phyloP scores from a whole-genome alignment of 1,284 basidiomycete genomes.

The Cystobasidium pallidum region DNA sequence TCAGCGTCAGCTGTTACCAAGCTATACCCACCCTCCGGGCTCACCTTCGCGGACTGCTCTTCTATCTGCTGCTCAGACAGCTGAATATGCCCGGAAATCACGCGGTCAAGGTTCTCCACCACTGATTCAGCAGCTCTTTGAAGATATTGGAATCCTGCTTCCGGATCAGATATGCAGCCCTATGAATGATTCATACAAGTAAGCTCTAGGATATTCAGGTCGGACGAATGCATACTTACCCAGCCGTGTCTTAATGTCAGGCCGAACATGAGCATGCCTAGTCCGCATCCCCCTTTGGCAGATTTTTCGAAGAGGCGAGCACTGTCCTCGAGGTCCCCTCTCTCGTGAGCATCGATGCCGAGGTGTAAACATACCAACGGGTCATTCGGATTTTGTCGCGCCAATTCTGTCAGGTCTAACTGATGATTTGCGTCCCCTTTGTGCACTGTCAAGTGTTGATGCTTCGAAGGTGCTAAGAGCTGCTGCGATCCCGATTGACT shows the following conservation, averaged over 20 bases:
- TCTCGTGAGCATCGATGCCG: constrained; percentile 80
- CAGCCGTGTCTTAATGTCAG: constrained; percentile 84
- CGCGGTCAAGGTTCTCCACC: constrained; percentile 70
- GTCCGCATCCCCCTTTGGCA: constrained; percentile 80
- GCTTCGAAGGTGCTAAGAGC: constrained; percentile 18
- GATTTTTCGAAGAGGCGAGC: constrained; percentile 78
- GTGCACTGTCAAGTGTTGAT: constrained; percentile 34
- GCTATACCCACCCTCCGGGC: constrained; percentile 39
- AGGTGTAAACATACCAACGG: constrained; percentile 58
- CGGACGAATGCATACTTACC: constrained; percentile 59
- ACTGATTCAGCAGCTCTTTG: constrained; percentile 77
- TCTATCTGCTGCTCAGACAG: constrained; percentile 55
- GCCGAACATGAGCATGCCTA: constrained; percentile 92
- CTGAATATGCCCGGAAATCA: constrained; percentile 57
- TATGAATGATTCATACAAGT: constrained; percentile 10
- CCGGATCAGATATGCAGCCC: constrained; percentile 63
- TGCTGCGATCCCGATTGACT: constrained; percentile 19
- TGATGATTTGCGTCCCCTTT: background rate
- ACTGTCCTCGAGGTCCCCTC: constrained; percentile 71
- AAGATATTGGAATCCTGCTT: constrained; percentile 78
- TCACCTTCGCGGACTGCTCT: constrained; percentile 60
- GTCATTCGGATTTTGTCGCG: constrained; percentile 30
- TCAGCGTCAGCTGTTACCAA: background rate
- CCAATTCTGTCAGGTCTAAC: constrained; percentile 15
- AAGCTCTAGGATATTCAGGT: background rate